A percentile compares a stretch with the other conserved stretches of the same genome.
These are phyloP conservation scores for Trichophyton mentagrophytes DNA, from an alignment of 2,329 filamentous ascomycete genomes.

Conservation along the genomic window DNA sequence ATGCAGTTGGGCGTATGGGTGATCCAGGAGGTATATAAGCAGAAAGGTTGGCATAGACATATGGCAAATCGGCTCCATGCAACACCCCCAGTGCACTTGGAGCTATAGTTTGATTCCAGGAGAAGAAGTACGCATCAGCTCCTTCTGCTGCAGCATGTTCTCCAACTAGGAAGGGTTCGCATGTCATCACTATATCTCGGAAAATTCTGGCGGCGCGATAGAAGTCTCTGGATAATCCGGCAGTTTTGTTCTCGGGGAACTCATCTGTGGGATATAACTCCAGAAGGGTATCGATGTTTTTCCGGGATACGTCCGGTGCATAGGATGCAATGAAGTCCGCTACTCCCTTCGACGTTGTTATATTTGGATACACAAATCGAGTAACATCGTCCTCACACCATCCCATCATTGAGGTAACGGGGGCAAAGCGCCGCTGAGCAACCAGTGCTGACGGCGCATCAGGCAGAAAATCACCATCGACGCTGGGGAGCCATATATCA, in stretches of 20 bases:
- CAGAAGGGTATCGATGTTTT: background rate
- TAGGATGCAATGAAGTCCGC: constrained; percentile 1
- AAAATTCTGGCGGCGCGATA: constrained; percentile 40
- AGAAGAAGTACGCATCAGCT: constrained; percentile 37
- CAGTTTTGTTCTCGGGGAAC: constrained; percentile 29
- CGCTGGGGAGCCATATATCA: constrained; percentile 5
- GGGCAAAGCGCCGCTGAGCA: constrained; percentile 4
- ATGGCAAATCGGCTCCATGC: constrained; percentile 43
- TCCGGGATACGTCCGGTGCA: background rate
- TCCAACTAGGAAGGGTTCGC: constrained; percentile 36
- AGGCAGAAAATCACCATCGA: constrained; percentile 5
- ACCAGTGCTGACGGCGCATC: constrained; percentile 2
- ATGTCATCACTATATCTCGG: constrained; percentile 41
- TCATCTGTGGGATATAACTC: constrained; percentile 4
- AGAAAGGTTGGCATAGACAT: constrained; percentile 38
- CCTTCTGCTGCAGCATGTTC: constrained; percentile 27
- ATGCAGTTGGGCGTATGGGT: background rate
- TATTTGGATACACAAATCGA: constrained; percentile 1
- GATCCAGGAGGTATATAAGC: constrained; percentile 27
- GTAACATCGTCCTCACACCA: constrained; percentile 8
- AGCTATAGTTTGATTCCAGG: constrained; percentile 43
- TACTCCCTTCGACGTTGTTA: constrained; percentile 1
- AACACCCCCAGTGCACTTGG: constrained; percentile 36
- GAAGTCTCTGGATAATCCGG: constrained; percentile 35
- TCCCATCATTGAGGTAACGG: constrained; percentile 7